A percentile compares a stretch with the other conserved stretches of the same genome.
Conservation (phyloP, 257 asterid genomes). For the Handroanthus guayacan region DNA sequence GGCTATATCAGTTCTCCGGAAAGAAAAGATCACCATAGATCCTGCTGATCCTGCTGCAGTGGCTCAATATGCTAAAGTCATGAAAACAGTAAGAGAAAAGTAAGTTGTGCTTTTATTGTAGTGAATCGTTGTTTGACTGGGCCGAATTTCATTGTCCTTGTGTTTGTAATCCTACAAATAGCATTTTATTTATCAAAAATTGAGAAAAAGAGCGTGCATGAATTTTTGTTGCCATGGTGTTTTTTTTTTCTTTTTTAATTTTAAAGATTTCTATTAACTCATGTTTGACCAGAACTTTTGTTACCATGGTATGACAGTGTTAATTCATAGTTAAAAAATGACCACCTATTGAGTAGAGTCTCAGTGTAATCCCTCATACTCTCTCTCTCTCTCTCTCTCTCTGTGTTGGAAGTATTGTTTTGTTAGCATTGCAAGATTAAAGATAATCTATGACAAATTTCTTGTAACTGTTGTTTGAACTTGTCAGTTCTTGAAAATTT, state of each 20-base stretch:
- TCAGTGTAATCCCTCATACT: slow-evolving; percentile 8
- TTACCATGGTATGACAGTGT: slow-evolving; percentile 5
- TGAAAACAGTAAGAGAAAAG: slow-evolving; percentile 88
- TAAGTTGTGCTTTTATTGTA: slow-evolving; percentile 45
- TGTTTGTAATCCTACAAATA: slow-evolving; percentile 1
- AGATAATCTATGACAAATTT: background rate
- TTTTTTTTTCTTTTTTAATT: too few species aligned
- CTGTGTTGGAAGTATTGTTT: slow-evolving; percentile 8
- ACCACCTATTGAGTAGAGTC: slow-evolving; percentile 8
- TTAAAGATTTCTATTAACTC: too few species aligned
- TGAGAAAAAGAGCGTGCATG: background rate
- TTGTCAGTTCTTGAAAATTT: slow-evolving; percentile 11
- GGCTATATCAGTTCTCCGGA: slow-evolving; percentile 74
- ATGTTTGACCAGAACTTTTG: background rate
- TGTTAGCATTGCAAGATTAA: slow-evolving; percentile 4
- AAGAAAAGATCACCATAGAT: slow-evolving; percentile 91
- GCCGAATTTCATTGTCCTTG: slow-evolving; percentile 3
- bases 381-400: slow-evolving; percentile 1
- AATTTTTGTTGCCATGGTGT: background rate
- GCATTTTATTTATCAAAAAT: background rate
- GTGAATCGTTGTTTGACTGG: slow-evolving; percentile 11
- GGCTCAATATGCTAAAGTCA: slow-evolving; percentile 81
- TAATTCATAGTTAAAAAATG: background rate
- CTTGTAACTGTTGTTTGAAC: slow-evolving; percentile 3
- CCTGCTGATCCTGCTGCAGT: slow-evolving; percentile 94